Evolutionary conservation across 192 early-diverging fungal species (phyloP).

Genomic region (Dissophora globulifera): DNA sequence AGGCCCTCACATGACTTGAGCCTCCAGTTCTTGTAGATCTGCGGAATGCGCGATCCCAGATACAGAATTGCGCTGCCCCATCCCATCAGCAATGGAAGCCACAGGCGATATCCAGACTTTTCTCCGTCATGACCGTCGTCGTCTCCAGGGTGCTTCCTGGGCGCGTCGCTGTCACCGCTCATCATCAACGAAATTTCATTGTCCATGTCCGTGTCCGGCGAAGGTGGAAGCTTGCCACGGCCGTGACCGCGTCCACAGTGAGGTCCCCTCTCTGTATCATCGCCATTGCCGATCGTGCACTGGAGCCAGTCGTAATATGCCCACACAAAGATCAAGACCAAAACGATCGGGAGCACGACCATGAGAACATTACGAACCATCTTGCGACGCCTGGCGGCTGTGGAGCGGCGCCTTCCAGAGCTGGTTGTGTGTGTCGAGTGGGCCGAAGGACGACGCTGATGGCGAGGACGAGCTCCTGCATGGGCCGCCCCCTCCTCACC

Average conservation of each 20-base stretch:
- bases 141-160: conserved; percentile 1
- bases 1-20: conserved; percentile 81
- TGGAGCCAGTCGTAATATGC: conserved; percentile 50
- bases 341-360: conserved; percentile 28
- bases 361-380: conserved; percentile 22
- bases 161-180: background rate
- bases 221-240: conserved; percentile 37
- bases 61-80: conserved; percentile 81
- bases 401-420: conserved; percentile 39
- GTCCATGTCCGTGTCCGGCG: conserved; percentile 1
- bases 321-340: conserved; percentile 34
- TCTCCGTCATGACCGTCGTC: conserved; percentile 13
- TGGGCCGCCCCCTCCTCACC: background rate
- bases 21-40: conserved; percentile 82
- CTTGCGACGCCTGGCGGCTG: conserved; percentile 30
- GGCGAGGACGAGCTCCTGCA: background rate
- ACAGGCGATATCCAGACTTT: conserved; percentile 21
- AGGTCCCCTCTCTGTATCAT: conserved; percentile 19
- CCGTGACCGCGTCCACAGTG: conserved; percentile 32
- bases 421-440: conserved; percentile 31
- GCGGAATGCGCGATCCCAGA: conserved; percentile 78
- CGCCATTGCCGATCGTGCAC: conserved; percentile 44
- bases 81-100: conserved; percentile 74
- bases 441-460: conserved; percentile 37
- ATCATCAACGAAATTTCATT: conserved; percentile 11